A percentile compares a stretch with the other conserved stretches of the same genome.
These are phyloP conservation scores for Panaeolus cyanescens DNA, from an alignment of 768 basidiomycete species.

Conservation along the genomic window DNA sequence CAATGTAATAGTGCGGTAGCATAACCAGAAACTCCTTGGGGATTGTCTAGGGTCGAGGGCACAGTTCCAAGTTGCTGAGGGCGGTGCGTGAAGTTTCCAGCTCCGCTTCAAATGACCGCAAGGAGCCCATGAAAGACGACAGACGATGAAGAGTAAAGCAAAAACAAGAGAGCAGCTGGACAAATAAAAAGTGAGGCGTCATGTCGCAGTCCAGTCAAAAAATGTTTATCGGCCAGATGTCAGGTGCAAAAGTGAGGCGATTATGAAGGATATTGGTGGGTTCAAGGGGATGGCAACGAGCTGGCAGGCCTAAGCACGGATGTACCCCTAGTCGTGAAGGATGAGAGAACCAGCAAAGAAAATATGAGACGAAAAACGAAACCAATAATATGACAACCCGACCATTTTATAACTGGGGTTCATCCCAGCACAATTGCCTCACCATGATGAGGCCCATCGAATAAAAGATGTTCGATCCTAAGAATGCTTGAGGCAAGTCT, in stretches of 20 bases:
- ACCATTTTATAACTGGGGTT: not conserved
- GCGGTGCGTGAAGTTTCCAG: not conserved
- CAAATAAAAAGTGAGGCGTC: no score
- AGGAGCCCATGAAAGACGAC: not conserved
- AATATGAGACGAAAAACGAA: not conserved
- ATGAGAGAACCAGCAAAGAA: no score
- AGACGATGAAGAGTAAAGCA: not conserved
- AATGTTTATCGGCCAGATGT: no score
- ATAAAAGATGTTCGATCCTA: no score
- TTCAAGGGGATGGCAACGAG: no score
- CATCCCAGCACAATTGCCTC: constrained; percentile 1
- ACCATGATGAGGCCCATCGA: not conserved
- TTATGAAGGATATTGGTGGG: no score
- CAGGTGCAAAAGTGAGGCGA: no score
- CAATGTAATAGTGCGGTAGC: not conserved
- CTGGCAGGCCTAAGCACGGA: no score
- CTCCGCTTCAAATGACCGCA: not conserved
- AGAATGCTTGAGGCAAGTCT: no score
- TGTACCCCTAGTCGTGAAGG: no score
- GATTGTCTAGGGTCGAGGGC: no score
- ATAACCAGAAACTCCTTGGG: not conserved
- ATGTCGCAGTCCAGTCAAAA: no score
- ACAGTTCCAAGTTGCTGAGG: not conserved
- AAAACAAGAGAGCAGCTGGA: not conserved
- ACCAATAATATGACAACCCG: not conserved